Percentiles rank a stretch among this genome's conserved stretches.
phyloP scores from a whole-genome alignment of 306 rosid species.

The Oemleria cerasiformis region DNA sequence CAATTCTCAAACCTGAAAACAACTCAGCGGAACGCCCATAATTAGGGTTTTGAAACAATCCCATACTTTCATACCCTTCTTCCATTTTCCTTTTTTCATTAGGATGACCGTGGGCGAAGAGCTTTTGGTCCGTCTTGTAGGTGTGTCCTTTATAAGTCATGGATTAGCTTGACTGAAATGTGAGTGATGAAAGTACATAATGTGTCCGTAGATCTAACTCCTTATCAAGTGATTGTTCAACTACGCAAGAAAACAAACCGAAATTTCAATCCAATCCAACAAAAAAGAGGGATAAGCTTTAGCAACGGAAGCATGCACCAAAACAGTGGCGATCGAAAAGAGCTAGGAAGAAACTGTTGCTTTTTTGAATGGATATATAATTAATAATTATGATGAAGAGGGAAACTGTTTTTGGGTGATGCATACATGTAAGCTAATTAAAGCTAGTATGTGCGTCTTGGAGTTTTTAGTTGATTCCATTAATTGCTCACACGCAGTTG shows the following conservation, averaged over 20 bases:
- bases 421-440: neutral
- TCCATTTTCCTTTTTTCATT: no score
- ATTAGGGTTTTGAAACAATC: neutral
- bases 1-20: neutral
- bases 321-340: neutral
- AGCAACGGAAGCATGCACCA: neutral
- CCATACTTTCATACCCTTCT: neutral
- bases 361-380: neutral
- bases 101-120: no score
- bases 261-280: neutral
- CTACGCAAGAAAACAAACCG: neutral
- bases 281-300: neutral
- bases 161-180: no score
- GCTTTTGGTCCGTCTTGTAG: no score
- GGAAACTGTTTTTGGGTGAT: conserved; percentile 18
- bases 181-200: no score
- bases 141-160: no score
- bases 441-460: no score
- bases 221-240: no score
- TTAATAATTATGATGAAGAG: neutral
- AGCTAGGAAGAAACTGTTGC: neutral
- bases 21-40: neutral
- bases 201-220: no score
- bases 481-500: conserved; percentile 29
- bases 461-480: conserved; percentile 17